Evolutionary conservation across 1,139 yeast genomes (phyloP).

Genomic region (Hemisphaericaspora subhashii): DNA sequence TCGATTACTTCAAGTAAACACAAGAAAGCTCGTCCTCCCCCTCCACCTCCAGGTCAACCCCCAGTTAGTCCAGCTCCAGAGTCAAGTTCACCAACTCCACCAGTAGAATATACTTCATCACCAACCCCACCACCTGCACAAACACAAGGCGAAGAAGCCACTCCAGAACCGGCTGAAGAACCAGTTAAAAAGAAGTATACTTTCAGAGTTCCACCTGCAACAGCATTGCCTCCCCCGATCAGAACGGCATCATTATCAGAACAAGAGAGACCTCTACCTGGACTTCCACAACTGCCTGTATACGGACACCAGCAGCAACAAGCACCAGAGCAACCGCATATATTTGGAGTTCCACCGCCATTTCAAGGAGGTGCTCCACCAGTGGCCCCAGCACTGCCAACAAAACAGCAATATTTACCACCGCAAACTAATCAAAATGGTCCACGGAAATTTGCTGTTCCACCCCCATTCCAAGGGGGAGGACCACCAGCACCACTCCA

Average conservation of each 20-base stretch:
- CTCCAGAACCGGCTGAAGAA: constrained; percentile 3
- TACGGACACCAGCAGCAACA: constrained; percentile 8
- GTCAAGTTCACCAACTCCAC: constrained; percentile 15
- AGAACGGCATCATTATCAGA: constrained; percentile 29
- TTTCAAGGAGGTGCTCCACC: constrained; percentile 5
- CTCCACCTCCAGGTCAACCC: constrained; percentile 45
- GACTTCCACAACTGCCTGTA: constrained; percentile 8
- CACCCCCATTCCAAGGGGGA: constrained; percentile 3
- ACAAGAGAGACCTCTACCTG: constrained; percentile 10
- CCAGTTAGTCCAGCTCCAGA: constrained; percentile 16
- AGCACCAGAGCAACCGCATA: constrained; percentile 16
- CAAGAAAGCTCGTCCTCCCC: constrained; percentile 50
- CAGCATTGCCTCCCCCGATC: constrained; percentile 29
- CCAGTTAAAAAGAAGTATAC: constrained; percentile 3
- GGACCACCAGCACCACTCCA: constrained; percentile 10
- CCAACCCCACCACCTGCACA: constrained; percentile 13
- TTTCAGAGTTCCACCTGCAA: constrained; percentile 30
- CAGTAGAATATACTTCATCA: constrained; percentile 9
- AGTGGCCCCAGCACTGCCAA: constrained; percentile 8
- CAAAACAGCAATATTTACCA: constrained; percentile 13
- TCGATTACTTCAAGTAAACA: constrained; percentile 16
- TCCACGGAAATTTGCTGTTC: constrained; percentile 12
- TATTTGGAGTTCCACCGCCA: constrained; percentile 11
- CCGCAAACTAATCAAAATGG: constrained; percentile 20
- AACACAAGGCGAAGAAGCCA: constrained; percentile 4